These are phyloP conservation scores for Entomophthora muscae DNA, from an alignment of 371 early-diverging fungal genomes.

Conservation along the genomic window DNA sequence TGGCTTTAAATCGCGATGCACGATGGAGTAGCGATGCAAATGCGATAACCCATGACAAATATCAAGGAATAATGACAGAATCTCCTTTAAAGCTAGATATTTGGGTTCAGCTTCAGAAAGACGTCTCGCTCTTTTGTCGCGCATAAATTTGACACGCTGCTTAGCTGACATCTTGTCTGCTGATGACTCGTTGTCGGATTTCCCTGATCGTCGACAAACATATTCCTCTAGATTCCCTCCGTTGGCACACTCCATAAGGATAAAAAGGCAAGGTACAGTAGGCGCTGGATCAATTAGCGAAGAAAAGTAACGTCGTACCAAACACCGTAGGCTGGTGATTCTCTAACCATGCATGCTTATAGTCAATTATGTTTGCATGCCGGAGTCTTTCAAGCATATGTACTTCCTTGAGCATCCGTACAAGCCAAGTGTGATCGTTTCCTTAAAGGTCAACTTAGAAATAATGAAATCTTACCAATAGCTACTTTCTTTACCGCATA, in stretches of 20 bases:
- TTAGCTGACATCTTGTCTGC: background rate
- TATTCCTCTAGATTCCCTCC: constrained; percentile 92
- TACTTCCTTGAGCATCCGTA: constrained; percentile 85
- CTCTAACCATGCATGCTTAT: constrained; percentile 90
- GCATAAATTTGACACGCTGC: background rate
- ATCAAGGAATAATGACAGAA: constrained; percentile 72
- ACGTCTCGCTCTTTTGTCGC: background rate
- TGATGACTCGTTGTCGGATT: constrained; percentile 1
- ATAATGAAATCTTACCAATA: constrained; percentile 28
- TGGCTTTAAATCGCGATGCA: constrained; percentile 67
- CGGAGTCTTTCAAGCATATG: constrained; percentile 69
- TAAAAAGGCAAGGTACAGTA: constrained; percentile 81
- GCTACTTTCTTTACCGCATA: constrained; percentile 91
- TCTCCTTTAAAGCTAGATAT: constrained; percentile 40
- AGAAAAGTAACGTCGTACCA: constrained; percentile 21
- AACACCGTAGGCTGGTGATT: constrained; percentile 55
- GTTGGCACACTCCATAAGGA: constrained; percentile 93
- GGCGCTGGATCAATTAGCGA: constrained; percentile 27
- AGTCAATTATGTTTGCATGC: constrained; percentile 82
- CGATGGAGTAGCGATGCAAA: constrained; percentile 54
- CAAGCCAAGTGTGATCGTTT: constrained; percentile 76
- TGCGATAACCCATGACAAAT: constrained; percentile 75
- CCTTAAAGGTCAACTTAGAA: constrained; percentile 15
- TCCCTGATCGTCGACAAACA: constrained; percentile 21
- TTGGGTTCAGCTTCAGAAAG: background rate